Base-by-base conservation (phyloP, 257 asterid species). In the Buddleja alternifolia region DNA sequence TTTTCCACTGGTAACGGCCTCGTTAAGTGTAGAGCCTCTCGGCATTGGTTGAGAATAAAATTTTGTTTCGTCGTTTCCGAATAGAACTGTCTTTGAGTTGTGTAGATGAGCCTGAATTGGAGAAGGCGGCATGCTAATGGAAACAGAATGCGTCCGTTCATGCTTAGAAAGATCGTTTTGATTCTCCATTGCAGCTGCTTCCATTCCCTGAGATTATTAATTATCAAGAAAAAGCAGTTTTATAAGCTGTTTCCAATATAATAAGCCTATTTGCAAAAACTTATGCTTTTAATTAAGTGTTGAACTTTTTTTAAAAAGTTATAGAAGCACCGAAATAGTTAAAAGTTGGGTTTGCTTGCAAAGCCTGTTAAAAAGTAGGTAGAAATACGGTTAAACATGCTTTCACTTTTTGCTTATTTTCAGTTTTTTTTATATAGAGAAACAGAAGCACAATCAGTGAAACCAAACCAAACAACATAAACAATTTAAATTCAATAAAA, bases 41-140 rank as follows among this genome's bases (percentile, higher is more conserved):
- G 90, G 86, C 76, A 85, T 81, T 40, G 93, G 92, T 69, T 89
- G 93, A 46, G 97, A 89, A 67, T 73, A 70, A 62, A 72, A 88
- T 68, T n/a, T 76, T 20, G 57, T 56, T 25, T 62, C 58, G 5
- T 65, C 73, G 34, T 82, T 73, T 37, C 50, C 64, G 20, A 85
- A 79, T 4, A 75, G 54, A 19, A 78, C 93, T 50, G 63, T 81
- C 60, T 79, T 82, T 3, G 77, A 58, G 60, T 68, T 73, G 7
- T 64, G 74, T 3, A 71, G 11, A 24, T 73, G 75, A 56, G 54
- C 70, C 50, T 68, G 80, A 14, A 61, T 7, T 0, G 95, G 96
- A 68, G 97, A 76, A 37, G 86, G 78, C 9, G 95, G 95, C 87
- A 91, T 85, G 74, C 93, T 86, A 45, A 86, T 82, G 3, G 97